Conservation (phyloP, 257 asterid genomes). For the Nicotiana sylvestris region DNA sequence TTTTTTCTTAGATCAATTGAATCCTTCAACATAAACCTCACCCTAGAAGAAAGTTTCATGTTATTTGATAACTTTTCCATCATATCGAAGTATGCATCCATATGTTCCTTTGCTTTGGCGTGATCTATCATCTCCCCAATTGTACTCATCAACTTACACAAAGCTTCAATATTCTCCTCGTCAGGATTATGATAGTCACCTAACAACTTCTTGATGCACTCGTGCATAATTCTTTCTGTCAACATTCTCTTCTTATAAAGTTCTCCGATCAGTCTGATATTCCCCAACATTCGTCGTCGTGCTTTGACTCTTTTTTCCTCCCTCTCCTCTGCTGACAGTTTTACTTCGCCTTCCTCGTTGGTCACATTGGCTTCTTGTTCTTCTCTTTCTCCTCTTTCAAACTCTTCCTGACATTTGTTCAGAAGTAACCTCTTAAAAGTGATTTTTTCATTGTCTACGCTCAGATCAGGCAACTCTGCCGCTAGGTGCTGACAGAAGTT, state of each 20-base stretch:
- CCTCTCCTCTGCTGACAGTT: conserved; percentile 75
- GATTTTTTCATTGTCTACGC: conserved; percentile 55
- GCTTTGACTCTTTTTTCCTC: conserved; percentile 72
- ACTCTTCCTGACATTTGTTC: conserved; percentile 94
- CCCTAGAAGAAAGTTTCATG: conserved; percentile 80
- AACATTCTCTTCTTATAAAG: conserved; percentile 90
- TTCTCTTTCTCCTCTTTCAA: conserved; percentile 89
- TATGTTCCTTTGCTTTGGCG: conserved; percentile 62
- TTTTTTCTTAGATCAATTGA: conserved; percentile 87
- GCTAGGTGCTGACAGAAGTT: conserved; percentile 81
- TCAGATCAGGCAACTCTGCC: conserved; percentile 67
- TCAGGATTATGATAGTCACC: conserved; percentile 78
- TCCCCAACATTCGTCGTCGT: conserved; percentile 85
- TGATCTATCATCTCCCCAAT: conserved; percentile 95
- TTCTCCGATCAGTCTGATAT: conserved; percentile 90
- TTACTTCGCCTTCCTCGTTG: conserved; percentile 74
- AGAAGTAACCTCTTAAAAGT: conserved; percentile 85
- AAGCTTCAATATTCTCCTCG: conserved; percentile 85
- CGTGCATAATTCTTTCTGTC: conserved; percentile 96
- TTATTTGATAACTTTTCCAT: conserved; percentile 68
- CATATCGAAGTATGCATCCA: conserved; percentile 64
- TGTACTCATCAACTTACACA: conserved; percentile 97
- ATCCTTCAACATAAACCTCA: conserved; percentile 90
- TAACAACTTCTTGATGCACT: conserved; percentile 69
- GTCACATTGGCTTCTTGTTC: conserved; percentile 83